A percentile compares a stretch with the other conserved stretches of the same genome.
Evolutionary conservation across 2,329 filamentous ascomycete genomes (phyloP).

Genomic region (Xylariaceae sp.): DNA sequence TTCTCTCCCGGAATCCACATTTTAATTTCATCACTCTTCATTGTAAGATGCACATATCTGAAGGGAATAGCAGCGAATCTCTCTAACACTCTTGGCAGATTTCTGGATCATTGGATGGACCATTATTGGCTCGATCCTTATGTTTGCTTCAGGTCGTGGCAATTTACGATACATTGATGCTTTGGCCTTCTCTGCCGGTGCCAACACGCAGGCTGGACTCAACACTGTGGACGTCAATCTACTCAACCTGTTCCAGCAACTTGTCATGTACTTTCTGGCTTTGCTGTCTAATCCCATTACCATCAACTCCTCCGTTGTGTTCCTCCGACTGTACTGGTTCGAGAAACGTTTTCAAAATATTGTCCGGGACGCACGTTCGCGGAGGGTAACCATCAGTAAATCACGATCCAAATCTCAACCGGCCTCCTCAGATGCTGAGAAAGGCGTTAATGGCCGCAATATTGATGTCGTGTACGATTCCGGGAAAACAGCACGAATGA

Average conservation of each 20-base stretch:
- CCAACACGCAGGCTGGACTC: slow-evolving; percentile 87
- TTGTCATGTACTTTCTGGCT: slow-evolving; percentile 67
- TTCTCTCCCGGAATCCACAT: slow-evolving; percentile 59
- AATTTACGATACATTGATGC: slow-evolving; percentile 78
- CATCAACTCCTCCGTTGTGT: slow-evolving; percentile 82
- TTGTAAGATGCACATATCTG: slow-evolving; percentile 52
- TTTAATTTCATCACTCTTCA: slow-evolving; percentile 82
- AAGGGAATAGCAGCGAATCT: background rate
- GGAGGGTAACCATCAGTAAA: slow-evolving; percentile 63
- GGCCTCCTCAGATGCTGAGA: slow-evolving; percentile 52
- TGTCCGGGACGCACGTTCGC: slow-evolving; percentile 66
- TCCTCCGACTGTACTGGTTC: slow-evolving; percentile 95
- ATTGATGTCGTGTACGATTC: slow-evolving; percentile 65
- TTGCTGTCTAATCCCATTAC: slow-evolving; percentile 80
- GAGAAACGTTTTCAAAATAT: slow-evolving; percentile 91
- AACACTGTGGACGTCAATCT: slow-evolving; percentile 73
- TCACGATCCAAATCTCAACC: slow-evolving; percentile 51
- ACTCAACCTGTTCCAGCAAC: slow-evolving; percentile 69
- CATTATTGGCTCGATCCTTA: slow-evolving; percentile 71
- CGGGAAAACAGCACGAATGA: slow-evolving; percentile 54
- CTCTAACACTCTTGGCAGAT: slow-evolving; percentile 46
- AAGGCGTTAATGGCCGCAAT: slow-evolving; percentile 61
- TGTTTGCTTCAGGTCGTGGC: slow-evolving; percentile 61
- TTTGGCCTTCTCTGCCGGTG: slow-evolving; percentile 80
- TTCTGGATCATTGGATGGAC: slow-evolving; percentile 74